Base-by-base conservation (phyloP, 1,139 yeast species). In the Diutina neorugosa region DNA sequence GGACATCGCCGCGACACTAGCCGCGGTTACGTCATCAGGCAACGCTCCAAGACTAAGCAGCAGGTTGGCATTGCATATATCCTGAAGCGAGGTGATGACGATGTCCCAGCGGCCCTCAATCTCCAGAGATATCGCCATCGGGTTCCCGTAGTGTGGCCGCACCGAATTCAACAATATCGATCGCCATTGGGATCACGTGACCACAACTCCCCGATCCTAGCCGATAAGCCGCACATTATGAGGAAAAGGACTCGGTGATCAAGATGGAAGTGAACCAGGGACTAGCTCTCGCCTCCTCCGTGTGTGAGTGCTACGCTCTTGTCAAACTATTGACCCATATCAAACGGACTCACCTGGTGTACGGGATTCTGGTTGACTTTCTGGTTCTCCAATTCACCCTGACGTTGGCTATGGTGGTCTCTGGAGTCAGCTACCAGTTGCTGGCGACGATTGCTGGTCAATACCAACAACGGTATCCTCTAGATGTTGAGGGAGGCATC, bases 101-200 rank as follows among this genome's bases (percentile, higher is more conserved):
- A 79, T 76, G 61, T 82, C 86, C 91, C 91, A 84, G 61, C 80
- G 77, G 1, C 86, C 83, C 51, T 77, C 74, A 25, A 70, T 69
- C 50, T 58, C 59, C 50, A 46, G 50, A 12, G 50, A 46, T 16
- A 46, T 27, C 40, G 50, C 40, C 50, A 46, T 46, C 7, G 25
- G 25, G 4, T 23, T 7, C 6, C 7, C 25, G 25, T 23, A 4
- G 25, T 23, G n/a, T n/a, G n/a, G n/a, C n/a, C n/a, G n/a, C n/a
- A n/a, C n/a, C n/a, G n/a, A n/a, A n/a, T n/a, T n/a, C n/a, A n/a
- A n/a, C n/a, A n/a, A n/a, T n/a, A n/a, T n/a, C n/a, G n/a, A n/a
- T n/a, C n/a, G n/a, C n/a, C n/a, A n/a, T n/a, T n/a, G n/a, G n/a
- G n/a, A n/a, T n/a, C n/a, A n/a, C n/a, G n/a, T n/a, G n/a, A n/a